Conservation (phyloP, 2,329 filamentous ascomycete genomes). For the Didymella segeticola region DNA sequence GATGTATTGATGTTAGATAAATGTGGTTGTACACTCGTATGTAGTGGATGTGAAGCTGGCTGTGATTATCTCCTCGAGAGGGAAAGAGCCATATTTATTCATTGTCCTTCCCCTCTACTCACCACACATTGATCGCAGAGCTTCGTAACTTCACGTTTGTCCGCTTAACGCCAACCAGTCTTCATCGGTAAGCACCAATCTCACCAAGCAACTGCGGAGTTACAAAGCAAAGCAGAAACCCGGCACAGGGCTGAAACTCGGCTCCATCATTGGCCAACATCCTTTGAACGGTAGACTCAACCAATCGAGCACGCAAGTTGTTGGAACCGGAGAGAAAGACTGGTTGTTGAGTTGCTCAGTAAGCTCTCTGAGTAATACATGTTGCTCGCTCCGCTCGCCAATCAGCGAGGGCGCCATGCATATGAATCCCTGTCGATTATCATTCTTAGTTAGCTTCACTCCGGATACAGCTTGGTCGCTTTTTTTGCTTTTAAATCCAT, state of each 20-base stretch:
- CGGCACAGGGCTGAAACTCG: not conserved
- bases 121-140: not conserved
- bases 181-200: conserved; percentile 10
- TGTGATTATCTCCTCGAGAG: not conserved
- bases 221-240: conserved; percentile 6
- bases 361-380: not conserved
- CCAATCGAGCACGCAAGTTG: not conserved
- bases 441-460: not conserved
- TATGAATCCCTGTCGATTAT: not conserved
- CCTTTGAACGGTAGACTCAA: not conserved
- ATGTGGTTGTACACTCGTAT: not conserved
- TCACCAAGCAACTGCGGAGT: conserved; percentile 12
- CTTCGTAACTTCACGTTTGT: not conserved
- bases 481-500: conserved; percentile 12
- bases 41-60: not conserved
- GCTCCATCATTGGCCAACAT: not conserved
- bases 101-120: not conserved
- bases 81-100: not conserved
- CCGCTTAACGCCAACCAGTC: not conserved
- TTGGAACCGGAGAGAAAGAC: not conserved
- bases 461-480: not conserved
- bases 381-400: not conserved
- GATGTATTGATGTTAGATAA: not conserved
- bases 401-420: not conserved
- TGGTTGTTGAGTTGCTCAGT: conserved; percentile 6